phyloP scores from a whole-genome alignment of 1,139 yeast genomes.

The Magnusiomyces magnusii region DNA sequence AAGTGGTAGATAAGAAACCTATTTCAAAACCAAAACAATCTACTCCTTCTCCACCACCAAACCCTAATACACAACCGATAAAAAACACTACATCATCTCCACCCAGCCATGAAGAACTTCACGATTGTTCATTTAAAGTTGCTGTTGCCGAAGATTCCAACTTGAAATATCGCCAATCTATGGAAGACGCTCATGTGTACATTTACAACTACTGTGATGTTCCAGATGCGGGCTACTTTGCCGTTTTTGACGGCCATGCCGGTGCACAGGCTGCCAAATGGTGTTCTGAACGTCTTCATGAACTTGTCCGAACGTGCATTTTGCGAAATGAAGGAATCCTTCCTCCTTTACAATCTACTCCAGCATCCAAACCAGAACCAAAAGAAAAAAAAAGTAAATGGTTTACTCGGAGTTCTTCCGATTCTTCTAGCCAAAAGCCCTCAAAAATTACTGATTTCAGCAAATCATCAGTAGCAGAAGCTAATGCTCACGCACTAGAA shows the following conservation, averaged over 20 bases:
- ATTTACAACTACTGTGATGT: conserved; percentile 87
- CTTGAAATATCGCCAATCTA: conserved; percentile 68
- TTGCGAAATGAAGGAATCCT: conserved; percentile 8
- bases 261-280: conserved; percentile 91
- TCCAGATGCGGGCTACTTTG: conserved; percentile 93
- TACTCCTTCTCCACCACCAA: too few species aligned
- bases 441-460: background rate
- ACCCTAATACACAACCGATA: background rate
- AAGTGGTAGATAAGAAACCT: too few species aligned
- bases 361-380: background rate
- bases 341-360: background rate
- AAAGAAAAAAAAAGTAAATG: background rate
- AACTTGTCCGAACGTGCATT: conserved; percentile 51
- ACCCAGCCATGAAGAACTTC: conserved; percentile 1
- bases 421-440: background rate
- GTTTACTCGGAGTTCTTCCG: background rate
- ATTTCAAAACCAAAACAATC: too few species aligned
- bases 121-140: conserved; percentile 39
- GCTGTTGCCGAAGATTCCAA: conserved; percentile 91
- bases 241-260: conserved; percentile 96
- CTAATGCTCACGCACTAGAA: background rate
- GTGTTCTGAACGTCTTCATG: conserved; percentile 86
- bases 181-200: conserved; percentile 97
- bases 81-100: conserved; percentile 8
- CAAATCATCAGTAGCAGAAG: conserved; percentile 1